These are phyloP conservation scores for Phytophthora rubi DNA, from an alignment of 352 stramenopile species.

Conservation along the genomic window DNA sequence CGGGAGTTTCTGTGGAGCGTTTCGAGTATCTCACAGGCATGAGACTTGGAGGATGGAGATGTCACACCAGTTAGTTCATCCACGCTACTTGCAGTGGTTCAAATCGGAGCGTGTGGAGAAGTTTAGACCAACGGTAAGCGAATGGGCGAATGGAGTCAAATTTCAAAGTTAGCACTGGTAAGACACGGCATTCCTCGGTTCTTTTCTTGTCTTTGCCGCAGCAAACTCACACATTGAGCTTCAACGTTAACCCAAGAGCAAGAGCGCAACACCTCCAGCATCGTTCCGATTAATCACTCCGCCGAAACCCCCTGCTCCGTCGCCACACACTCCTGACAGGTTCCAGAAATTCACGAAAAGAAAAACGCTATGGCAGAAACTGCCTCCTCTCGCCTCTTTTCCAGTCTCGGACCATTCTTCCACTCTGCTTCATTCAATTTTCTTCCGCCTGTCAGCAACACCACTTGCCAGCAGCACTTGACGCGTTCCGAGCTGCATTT, in stretches of 20 bases:
- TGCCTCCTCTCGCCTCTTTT: conserved; percentile 13
- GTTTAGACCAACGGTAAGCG: conserved; percentile 3
- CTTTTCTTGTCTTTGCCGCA: conserved; percentile 1
- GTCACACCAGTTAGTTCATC: conserved; percentile 25
- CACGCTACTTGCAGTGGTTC: neutral
- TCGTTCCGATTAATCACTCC: conserved; percentile 27
- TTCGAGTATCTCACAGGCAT: conserved; percentile 38
- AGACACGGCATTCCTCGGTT: conserved; percentile 19
- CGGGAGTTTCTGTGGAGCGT: conserved; percentile 32
- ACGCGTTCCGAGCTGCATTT: conserved; percentile 9
- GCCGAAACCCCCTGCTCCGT: conserved; percentile 12
- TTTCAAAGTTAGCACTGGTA: conserved; percentile 8
- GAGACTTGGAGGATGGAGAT: conserved; percentile 18
- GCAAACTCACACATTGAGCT: conserved; percentile 1
- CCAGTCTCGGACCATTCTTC: neutral
- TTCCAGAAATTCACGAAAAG: conserved; percentile 29
- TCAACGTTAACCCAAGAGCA: conserved; percentile 7
- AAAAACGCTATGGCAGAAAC: conserved; percentile 27
- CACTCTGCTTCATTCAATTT: conserved; percentile 31
- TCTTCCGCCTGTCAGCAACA: conserved; percentile 18
- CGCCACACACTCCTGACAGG: conserved; percentile 22
- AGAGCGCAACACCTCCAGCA: conserved; percentile 8
- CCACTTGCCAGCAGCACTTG: conserved; percentile 2
- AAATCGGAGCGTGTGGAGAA: conserved; percentile 2
- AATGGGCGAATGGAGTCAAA: neutral